Conservation (phyloP, 202 grass and related monocot genomes). For the Bolboschoenoplectus hybrid region DNA sequence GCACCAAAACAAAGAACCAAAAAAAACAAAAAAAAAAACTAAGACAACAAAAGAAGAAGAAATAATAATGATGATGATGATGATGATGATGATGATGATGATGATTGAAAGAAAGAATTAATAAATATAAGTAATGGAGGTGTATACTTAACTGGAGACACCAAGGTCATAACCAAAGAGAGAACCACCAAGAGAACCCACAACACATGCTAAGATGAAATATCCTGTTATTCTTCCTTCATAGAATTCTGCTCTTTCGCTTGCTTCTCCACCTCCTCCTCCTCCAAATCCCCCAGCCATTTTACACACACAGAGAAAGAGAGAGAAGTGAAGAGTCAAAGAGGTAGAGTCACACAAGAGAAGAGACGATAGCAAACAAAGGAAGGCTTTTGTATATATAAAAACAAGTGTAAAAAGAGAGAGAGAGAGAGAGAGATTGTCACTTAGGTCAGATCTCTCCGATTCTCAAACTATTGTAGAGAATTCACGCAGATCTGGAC, state of each 20-base stretch:
- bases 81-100: too few relatives aligned
- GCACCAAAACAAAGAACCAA: neutral
- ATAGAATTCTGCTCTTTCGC: constrained; percentile 65
- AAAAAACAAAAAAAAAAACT: neutral
- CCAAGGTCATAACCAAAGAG: constrained; percentile 98
- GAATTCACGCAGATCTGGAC: neutral
- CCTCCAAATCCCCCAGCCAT: constrained; percentile 72
- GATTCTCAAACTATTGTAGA: neutral
- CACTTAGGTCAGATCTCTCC: neutral
- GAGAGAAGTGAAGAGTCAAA: neutral
- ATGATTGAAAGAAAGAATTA: neutral
- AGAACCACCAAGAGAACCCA: constrained; percentile 87
- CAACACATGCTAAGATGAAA: constrained; percentile 88
- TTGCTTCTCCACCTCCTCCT: constrained; percentile 47
- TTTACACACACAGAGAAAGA: neutral
- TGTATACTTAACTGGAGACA: constrained; percentile 67
- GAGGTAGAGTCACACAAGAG: neutral
- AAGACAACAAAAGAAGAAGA: neutral
- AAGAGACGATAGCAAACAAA: constrained; percentile 37
- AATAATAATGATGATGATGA: neutral
- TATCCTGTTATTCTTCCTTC: constrained; percentile 87
- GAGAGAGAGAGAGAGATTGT: neutral
- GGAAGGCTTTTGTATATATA: constrained; percentile 21
- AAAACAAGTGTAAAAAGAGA: neutral
- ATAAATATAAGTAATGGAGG: neutral